phyloP scores from a whole-genome alignment of 2,329 filamentous ascomycete genomes.

The Chaetothyriales sp. region DNA sequence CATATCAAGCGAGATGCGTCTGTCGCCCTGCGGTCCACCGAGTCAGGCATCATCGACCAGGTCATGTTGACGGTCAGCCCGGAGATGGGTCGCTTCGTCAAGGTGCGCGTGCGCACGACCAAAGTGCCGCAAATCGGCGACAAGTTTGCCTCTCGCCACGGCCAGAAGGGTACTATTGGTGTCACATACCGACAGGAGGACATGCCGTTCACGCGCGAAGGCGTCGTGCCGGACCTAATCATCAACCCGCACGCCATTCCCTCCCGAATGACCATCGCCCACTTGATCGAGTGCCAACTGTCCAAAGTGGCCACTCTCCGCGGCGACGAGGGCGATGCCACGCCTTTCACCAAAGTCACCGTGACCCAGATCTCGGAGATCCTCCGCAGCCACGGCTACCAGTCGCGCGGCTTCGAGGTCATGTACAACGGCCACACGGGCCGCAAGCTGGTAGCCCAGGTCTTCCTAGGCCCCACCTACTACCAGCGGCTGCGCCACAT shows the following conservation, averaged over 20 bases:
- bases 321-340: conserved; percentile 92
- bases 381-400: conserved; percentile 78
- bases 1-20: conserved; percentile 93
- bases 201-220: conserved; percentile 92
- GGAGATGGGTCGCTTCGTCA: conserved; percentile 89
- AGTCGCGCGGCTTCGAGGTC: conserved; percentile 91
- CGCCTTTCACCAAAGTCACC: conserved; percentile 93
- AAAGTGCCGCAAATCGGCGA: conserved; percentile 98
- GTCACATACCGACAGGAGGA: conserved; percentile 96
- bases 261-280: conserved; percentile 99
- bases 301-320: conserved; percentile 90
- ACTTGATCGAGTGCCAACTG: conserved; percentile 96
- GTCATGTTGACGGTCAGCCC: conserved; percentile 89
- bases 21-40: conserved; percentile 83
- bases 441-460: conserved; percentile 78
- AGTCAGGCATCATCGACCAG: conserved; percentile 90
- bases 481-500: conserved; percentile 98
- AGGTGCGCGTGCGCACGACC: conserved; percentile 91
- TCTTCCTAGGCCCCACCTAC: conserved; percentile 95
- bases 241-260: conserved; percentile 99
- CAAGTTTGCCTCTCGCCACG: conserved; percentile 98
- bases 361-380: conserved; percentile 83
- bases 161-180: conserved; percentile 97
- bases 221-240: conserved; percentile 85
- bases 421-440: conserved; percentile 99